Evolutionary conservation across 768 basidiomycete species (phyloP).

Genomic region (Leccinum boreale): DNA sequence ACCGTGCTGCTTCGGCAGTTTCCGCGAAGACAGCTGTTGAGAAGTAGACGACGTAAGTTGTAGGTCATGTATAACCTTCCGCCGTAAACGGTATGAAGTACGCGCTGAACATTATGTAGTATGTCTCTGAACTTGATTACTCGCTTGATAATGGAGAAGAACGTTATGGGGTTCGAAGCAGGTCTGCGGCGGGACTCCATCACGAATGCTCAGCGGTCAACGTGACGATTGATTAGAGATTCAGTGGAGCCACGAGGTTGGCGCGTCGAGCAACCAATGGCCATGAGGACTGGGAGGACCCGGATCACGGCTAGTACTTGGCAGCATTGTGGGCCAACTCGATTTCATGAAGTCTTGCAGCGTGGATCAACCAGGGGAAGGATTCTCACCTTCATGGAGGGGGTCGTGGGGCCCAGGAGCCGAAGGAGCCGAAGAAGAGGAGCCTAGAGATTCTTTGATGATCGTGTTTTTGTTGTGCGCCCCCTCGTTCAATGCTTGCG

Average conservation of each 20-base stretch:
- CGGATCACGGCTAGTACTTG: not conserved
- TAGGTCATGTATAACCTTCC: not conserved
- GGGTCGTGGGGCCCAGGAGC: not conserved
- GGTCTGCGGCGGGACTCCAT: slow-evolving; percentile 9
- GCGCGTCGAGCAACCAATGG: not conserved
- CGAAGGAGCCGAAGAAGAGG: not conserved
- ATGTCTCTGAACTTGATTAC: slow-evolving; percentile 10
- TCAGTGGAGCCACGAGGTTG: slow-evolving; percentile 3
- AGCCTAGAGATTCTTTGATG: not conserved
- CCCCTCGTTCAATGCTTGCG: slow-evolving; percentile 1
- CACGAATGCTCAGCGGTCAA: not conserved
- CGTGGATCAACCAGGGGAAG: not conserved
- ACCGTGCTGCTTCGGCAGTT: slow-evolving; percentile 2
- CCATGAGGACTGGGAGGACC: slow-evolving; percentile 1
- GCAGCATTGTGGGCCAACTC: not conserved
- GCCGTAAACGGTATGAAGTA: slow-evolving; percentile 10
- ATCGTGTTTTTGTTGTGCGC: slow-evolving; percentile 8
- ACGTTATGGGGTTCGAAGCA: slow-evolving; percentile 25
- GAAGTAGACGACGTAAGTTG: not conserved
- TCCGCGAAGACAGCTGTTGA: not conserved
- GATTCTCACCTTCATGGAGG: slow-evolving; percentile 9
- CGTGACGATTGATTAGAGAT: slow-evolving; percentile 3
- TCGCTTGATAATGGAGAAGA: slow-evolving; percentile 20
- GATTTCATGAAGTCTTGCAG: not conserved
- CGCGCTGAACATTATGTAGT: not conserved